Base-by-base conservation (phyloP, 768 basidiomycete species). In the Clavaria fumosa region DNA sequence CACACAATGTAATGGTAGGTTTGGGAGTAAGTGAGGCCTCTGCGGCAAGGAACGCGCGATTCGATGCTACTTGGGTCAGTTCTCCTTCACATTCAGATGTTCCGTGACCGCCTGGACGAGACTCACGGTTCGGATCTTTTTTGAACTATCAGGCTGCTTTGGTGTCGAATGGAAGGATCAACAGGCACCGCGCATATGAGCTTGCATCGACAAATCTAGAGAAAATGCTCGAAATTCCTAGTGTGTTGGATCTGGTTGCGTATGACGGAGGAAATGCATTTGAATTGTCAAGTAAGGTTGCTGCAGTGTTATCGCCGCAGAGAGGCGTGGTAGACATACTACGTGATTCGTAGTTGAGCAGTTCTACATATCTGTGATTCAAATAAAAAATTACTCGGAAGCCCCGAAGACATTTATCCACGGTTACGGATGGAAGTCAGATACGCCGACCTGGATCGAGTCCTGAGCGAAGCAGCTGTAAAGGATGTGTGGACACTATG, bases 1-100 rank as follows among this genome's bases (percentile, higher is more conserved):
- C 62, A 2, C 69, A 81, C 31, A 76, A 75, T 19, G 81, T 95
- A 11, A 72, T 71, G 4, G 75, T 85, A 21, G 82, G 72, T 6
- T 50, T 86, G 33, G 80, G 78, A 11, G 60, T 61, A 31, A 55
- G 65, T 31, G 72, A 75, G 43, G 68, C 69, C 27, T 86, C 77
- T 78, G 63, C 67, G 26, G 42, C 37, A 0, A 70, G 82, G 18
- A 85, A 80, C 50, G 65, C 79, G 7, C 70, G 79, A 12, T 82
- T 88, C 45, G 86, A 93, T 45, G 57, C 73, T 22, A 81, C 72
- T 30, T 91, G 89, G 26, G 26, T 28, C 14, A 28, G 26, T 12
- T 34, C 32, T 7, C 10, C 32, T 18, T 34, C 32, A 34, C 10
- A 10, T 18, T 34, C 32, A 34, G 17, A 9, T 34, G 9, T 18